A percentile compares a stretch with the other conserved stretches of the same genome.
phyloP scores from a whole-genome alignment of 257 asterid species.

The Gentiana macrophylla region DNA sequence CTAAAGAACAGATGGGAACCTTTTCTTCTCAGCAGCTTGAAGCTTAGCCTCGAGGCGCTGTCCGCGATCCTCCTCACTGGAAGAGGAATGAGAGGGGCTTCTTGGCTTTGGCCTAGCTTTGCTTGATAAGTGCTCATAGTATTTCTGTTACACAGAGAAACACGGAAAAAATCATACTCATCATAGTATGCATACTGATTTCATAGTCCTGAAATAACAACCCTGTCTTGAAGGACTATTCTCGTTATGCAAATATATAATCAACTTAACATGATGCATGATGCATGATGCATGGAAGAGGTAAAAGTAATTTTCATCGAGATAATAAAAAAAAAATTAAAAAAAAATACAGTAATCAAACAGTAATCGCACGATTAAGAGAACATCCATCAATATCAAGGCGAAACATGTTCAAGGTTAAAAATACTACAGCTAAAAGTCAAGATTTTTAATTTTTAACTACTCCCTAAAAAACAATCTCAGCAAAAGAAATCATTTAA shows the following conservation, averaged over 20 bases:
- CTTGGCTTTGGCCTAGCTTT: conserved; percentile 85
- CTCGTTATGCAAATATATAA: too few relatives aligned
- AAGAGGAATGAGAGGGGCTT: conserved; percentile 66
- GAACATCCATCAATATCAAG: conserved; percentile 14
- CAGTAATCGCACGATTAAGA: background rate
- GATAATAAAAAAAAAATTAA: background rate
- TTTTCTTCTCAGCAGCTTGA: conserved; percentile 89
- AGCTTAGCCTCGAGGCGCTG: conserved; percentile 98
- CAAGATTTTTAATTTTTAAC: background rate
- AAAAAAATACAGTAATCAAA: background rate
- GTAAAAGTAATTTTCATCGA: background rate
- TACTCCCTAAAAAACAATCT: background rate
- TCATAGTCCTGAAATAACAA: background rate
- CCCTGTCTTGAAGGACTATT: background rate
- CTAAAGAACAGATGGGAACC: conserved; percentile 23
- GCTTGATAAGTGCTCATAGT: conserved; percentile 71
- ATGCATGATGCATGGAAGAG: too few relatives aligned
- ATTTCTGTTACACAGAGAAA: conserved; percentile 37
- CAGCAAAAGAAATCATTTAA: too few relatives aligned
- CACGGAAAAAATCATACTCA: background rate
- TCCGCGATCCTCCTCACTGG: conserved; percentile 69
- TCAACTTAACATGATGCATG: too few relatives aligned
- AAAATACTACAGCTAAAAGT: background rate
- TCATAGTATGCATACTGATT: background rate
- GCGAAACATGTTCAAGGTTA: background rate